Base-by-base conservation (phyloP, 768 basidiomycete species). In the Coprinopsis marcescibilis region DNA sequence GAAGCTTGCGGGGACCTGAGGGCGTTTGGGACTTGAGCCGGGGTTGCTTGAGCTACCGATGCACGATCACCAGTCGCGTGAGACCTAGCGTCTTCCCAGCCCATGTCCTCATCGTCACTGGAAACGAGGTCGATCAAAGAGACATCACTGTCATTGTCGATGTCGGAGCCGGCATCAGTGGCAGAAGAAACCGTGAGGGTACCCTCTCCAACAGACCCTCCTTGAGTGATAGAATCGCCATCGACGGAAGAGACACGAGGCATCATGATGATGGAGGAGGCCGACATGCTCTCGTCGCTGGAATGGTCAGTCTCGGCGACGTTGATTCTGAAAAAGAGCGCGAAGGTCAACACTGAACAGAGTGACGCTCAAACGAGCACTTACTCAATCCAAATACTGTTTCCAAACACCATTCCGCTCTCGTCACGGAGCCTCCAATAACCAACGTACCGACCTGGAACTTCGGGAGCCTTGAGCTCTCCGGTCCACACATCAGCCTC, bases 381-480 rank as follows among this genome's bases (percentile, higher is more conserved):
- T 62, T 49, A 88, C 88, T 89, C 85, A 20, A 86, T 77, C 86
- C 88, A 89, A 15, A 91, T 70, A 48, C 75, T 82, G 44, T 82
- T 68, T 20, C 86, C 89, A 55, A 92, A 92, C 36, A 78, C 59
- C 33, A 70, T 70, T 1, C 76, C 78, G 26, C 23, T 27, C 14
- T 69, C 55, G 54, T 86, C 80, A 49, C 65, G 76, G 48, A 92
- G 60, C 34, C 81, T 71, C 86, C 87, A 92, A 55, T 86, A 89
- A 42, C 84, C 76, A 46, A 83, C 76, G 63, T 89, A 89, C 44
- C 76, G 73, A 10, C 87, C 87, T 2, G 85, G 73, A 11, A 60
- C 55, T 36, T 89, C 88, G 10, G 90, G 90, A 12, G 88, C 89
- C 74, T 88, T 90, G 59, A 91, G 69, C 47, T 89, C 87, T 11